These are phyloP conservation scores for Hypoxylon sp. DNA, from an alignment of 2,329 filamentous ascomycete genomes.

Conservation along the genomic window DNA sequence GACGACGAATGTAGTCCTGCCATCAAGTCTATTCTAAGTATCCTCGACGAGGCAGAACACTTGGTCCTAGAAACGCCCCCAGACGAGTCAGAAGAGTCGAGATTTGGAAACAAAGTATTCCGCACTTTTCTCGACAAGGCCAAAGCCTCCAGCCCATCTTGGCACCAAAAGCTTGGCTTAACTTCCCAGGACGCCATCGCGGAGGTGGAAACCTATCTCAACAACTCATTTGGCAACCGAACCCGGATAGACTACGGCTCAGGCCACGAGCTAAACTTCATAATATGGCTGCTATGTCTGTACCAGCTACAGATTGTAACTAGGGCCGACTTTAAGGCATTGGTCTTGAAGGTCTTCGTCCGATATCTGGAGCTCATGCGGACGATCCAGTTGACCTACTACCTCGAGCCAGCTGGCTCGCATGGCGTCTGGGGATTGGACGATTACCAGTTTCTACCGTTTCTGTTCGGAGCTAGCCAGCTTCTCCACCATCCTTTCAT, in stretches of 20 bases:
- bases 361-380: slow-evolving; percentile 91
- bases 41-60: slow-evolving; percentile 78
- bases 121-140: slow-evolving; percentile 82
- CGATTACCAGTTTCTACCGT: slow-evolving; percentile 97
- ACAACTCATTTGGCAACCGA: slow-evolving; percentile 87
- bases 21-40: slow-evolving; percentile 74
- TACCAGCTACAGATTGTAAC: slow-evolving; percentile 81
- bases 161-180: slow-evolving; percentile 76
- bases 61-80: slow-evolving; percentile 81
- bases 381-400: slow-evolving; percentile 89
- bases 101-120: slow-evolving; percentile 96
- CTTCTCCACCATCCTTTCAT: slow-evolving; percentile 86
- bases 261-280: slow-evolving; percentile 96
- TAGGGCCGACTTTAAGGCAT: slow-evolving; percentile 75
- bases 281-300: slow-evolving; percentile 95
- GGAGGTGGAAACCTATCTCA: slow-evolving; percentile 85
- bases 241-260: slow-evolving; percentile 95
- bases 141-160: slow-evolving; percentile 67
- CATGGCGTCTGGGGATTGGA: slow-evolving; percentile 98
- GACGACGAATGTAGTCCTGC: slow-evolving; percentile 70
- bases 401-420: slow-evolving; percentile 95
- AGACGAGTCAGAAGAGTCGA: slow-evolving; percentile 86
- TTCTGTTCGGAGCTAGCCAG: slow-evolving; percentile 94
- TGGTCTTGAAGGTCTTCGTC: slow-evolving; percentile 84
- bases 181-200: slow-evolving; percentile 67